Conservation (phyloP, 2,329 filamentous ascomycete species). For the Exutisphaerella laricina region DNA sequence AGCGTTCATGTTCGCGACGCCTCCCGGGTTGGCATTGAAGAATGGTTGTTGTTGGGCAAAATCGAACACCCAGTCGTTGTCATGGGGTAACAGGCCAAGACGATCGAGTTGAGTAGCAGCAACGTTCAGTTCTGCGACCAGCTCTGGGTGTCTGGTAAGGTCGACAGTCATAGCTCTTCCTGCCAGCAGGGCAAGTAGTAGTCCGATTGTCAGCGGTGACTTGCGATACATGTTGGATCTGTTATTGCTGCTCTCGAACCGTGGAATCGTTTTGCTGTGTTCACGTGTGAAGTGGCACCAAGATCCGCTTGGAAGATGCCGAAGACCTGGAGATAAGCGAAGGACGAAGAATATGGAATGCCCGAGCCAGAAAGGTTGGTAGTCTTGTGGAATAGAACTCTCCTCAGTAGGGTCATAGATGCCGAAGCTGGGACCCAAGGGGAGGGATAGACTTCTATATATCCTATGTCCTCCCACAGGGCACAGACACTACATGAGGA, state of each 20-base stretch:
- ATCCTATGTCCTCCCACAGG: conserved; percentile 14
- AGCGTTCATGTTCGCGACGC: conserved; percentile 49
- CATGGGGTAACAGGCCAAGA: conserved; percentile 36
- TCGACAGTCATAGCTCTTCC: conserved; percentile 33
- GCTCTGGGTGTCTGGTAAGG: conserved; percentile 36
- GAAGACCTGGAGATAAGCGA: not conserved
- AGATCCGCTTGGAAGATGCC: not conserved
- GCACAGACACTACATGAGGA: conserved; percentile 10
- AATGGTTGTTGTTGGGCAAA: conserved; percentile 39
- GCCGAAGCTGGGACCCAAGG: conserved; percentile 12
- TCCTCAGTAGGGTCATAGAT: conserved; percentile 5
- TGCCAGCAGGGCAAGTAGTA: conserved; percentile 23
- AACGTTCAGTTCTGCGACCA: conserved; percentile 36
- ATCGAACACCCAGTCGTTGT: conserved; percentile 47
- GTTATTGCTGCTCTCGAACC: conserved; percentile 7
- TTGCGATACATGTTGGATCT: conserved; percentile 16
- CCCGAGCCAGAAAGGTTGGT: not conserved
- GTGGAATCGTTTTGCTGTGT: conserved; percentile 10
- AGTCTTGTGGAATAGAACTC: conserved; percentile 3
- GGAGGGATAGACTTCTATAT: conserved; percentile 18
- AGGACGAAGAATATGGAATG: conserved; percentile 5
- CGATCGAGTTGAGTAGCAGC: conserved; percentile 45
- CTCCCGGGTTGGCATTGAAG: conserved; percentile 43
- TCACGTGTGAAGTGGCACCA: conserved; percentile 9
- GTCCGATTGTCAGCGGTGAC: conserved; percentile 10